Evolutionary conservation across 2,329 filamentous ascomycete genomes (phyloP).

Genomic region (Metarhizium rileyi): DNA sequence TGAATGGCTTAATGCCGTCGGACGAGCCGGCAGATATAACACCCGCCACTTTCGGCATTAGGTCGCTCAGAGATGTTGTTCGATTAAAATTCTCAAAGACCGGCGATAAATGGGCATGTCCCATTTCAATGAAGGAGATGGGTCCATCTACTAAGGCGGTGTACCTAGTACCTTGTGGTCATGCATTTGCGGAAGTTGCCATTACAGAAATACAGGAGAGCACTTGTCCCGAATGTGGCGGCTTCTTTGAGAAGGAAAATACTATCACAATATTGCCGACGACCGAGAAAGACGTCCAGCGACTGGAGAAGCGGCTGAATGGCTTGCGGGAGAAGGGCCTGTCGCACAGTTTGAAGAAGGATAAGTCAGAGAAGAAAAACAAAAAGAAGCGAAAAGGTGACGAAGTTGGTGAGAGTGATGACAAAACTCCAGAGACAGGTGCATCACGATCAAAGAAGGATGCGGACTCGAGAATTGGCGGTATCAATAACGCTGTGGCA

Average conservation of each 20-base stretch:
- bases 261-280: conserved; percentile 74
- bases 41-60: conserved; percentile 52
- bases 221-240: conserved; percentile 62
- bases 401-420: conserved; percentile 22
- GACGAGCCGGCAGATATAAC: conserved; percentile 46
- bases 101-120: conserved; percentile 64
- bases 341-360: conserved; percentile 83
- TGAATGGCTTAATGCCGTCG: conserved; percentile 48
- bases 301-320: conserved; percentile 55
- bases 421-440: conserved; percentile 32
- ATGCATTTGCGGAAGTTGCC: conserved; percentile 82
- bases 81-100: conserved; percentile 61
- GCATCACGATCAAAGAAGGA: conserved; percentile 20
- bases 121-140: conserved; percentile 76
- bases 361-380: conserved; percentile 53
- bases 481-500: conserved; percentile 83
- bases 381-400: conserved; percentile 47
- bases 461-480: conserved; percentile 31
- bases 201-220: conserved; percentile 68
- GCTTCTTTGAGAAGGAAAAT: conserved; percentile 61
- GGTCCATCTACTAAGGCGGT: conserved; percentile 72
- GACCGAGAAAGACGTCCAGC: conserved; percentile 58
- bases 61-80: conserved; percentile 74
- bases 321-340: conserved; percentile 63
- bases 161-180: conserved; percentile 89